A percentile compares a stretch with the other conserved stretches of the same genome.
Evolutionary conservation across 768 basidiomycete species (phyloP).

Genomic region (Leccinum longicurvipes): DNA sequence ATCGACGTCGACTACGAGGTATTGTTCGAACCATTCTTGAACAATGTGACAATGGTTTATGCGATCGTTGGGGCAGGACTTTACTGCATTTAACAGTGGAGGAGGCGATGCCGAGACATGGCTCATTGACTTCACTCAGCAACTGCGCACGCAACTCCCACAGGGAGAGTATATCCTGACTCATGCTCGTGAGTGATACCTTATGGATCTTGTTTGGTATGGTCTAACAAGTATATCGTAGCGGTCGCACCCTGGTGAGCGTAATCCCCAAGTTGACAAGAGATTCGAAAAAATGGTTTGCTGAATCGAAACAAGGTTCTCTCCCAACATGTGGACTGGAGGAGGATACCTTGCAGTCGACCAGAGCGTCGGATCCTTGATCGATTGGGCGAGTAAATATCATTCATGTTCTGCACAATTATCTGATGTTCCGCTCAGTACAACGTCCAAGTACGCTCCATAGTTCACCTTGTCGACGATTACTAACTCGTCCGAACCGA

Average conservation of each 20-base stretch:
- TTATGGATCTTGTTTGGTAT: neutral
- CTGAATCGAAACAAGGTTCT: slow-evolving; percentile 16
- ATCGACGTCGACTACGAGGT: slow-evolving; percentile 56
- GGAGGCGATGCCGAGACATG: slow-evolving; percentile 39
- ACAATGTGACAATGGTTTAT: neutral
- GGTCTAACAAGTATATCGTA: slow-evolving; percentile 1
- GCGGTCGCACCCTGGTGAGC: slow-evolving; percentile 24
- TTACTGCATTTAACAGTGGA: slow-evolving; percentile 30
- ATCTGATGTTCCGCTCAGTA: slow-evolving; percentile 13
- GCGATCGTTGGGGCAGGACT: slow-evolving; percentile 23
- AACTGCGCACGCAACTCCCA: slow-evolving; percentile 34
- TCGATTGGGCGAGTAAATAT: slow-evolving; percentile 39
- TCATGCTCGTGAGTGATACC: slow-evolving; percentile 34
- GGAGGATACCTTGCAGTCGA: slow-evolving; percentile 41
- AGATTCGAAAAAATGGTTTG: neutral
- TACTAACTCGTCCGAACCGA: neutral
- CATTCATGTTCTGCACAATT: neutral
- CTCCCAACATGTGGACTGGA: slow-evolving; percentile 17
- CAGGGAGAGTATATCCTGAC: slow-evolving; percentile 7
- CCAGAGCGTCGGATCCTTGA: slow-evolving; percentile 37
- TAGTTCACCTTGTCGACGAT: neutral
- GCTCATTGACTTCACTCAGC: slow-evolving; percentile 32
- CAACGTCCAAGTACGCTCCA: slow-evolving; percentile 38
- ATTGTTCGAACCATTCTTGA: neutral
- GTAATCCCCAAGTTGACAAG: neutral